phyloP scores from a whole-genome alignment of 495 filamentous ascomycete genomes.

The Podospora australis region DNA sequence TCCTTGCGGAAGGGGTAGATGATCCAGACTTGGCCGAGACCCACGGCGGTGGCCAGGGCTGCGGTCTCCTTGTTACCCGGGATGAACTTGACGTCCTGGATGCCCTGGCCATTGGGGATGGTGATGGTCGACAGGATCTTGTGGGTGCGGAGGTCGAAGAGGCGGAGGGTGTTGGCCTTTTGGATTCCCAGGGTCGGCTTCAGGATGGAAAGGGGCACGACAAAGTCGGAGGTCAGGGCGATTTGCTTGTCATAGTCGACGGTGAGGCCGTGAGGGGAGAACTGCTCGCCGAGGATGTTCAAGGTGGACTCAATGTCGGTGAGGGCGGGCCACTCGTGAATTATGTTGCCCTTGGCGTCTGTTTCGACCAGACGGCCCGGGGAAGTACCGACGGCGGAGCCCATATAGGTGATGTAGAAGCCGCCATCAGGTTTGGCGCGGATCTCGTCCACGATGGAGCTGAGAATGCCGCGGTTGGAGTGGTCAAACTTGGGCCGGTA shows the following conservation, averaged over 20 bases:
- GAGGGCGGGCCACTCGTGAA: slow-evolving; percentile 51
- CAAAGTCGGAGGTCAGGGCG: slow-evolving; percentile 56
- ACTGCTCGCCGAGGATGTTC: slow-evolving; percentile 53
- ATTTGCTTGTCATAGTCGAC: slow-evolving; percentile 53
- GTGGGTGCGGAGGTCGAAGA: slow-evolving; percentile 48
- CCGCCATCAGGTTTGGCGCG: slow-evolving; percentile 59
- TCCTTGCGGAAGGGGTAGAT: slow-evolving; percentile 56
- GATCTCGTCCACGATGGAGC: slow-evolving; percentile 58
- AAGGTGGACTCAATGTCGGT: slow-evolving; percentile 39
- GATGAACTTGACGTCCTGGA: slow-evolving; percentile 63
- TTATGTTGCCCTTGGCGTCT: slow-evolving; percentile 53
- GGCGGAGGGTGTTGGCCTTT: slow-evolving; percentile 49
- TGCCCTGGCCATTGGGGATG: slow-evolving; percentile 54
- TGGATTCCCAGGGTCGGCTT: slow-evolving; percentile 51
- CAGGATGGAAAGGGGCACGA: slow-evolving; percentile 53
- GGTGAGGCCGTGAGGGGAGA: slow-evolving; percentile 53
- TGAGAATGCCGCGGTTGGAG: slow-evolving; percentile 50
- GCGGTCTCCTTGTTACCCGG: slow-evolving; percentile 53
- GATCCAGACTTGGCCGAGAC: slow-evolving; percentile 57
- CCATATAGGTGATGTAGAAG: slow-evolving; percentile 54
- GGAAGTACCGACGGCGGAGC: slow-evolving; percentile 47
- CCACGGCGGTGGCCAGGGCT: slow-evolving; percentile 55
- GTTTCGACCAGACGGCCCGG: slow-evolving; percentile 56
- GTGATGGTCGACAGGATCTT: slow-evolving; percentile 56
- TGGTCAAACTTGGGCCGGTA: slow-evolving; percentile 54